Percentiles rank a stretch among this genome's conserved stretches.
Conservation (phyloP, 805 yeast species). For the Candida ovalis region DNA sequence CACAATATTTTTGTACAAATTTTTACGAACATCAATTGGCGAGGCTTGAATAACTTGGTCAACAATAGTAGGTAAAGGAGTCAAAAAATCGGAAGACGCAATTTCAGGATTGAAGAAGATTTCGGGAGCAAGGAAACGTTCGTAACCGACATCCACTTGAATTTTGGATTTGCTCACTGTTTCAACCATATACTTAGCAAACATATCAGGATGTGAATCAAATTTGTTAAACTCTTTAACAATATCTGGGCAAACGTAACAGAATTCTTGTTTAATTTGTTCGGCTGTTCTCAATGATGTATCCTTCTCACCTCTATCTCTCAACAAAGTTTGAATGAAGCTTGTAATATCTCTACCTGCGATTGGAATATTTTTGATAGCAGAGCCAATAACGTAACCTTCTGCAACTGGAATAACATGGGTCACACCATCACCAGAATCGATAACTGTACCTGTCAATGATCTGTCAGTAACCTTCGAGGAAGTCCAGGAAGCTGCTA, state of each 20-base stretch:
- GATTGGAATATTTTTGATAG: conserved; percentile 94
- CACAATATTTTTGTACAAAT: conserved; percentile 91
- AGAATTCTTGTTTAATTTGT: conserved; percentile 91
- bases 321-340: conserved; percentile 85
- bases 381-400: conserved; percentile 97
- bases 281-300: conserved; percentile 95
- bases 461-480: conserved; percentile 93
- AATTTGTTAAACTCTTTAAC: conserved; percentile 94
- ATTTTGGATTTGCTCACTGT: conserved; percentile 63
- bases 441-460: conserved; percentile 96
- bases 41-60: conserved; percentile 93
- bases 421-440: conserved; percentile 98
- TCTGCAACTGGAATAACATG: conserved; percentile 99
- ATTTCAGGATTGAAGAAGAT: conserved; percentile 98
- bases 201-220: conserved; percentile 89
- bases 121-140: conserved; percentile 98
- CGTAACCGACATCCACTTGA: conserved; percentile 92
- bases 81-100: conserved; percentile 88
- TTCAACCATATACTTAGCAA: conserved; percentile 90
- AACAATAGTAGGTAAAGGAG: conserved; percentile 94
- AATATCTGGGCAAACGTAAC: conserved; percentile 96
- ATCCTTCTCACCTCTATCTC: conserved; percentile 96
- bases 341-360: conserved; percentile 98
- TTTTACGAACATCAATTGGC: conserved; percentile 98
- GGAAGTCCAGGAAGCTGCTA: conserved; percentile 99